phyloP scores from a whole-genome alignment of 345 rosid species.

The Populus simonii region DNA sequence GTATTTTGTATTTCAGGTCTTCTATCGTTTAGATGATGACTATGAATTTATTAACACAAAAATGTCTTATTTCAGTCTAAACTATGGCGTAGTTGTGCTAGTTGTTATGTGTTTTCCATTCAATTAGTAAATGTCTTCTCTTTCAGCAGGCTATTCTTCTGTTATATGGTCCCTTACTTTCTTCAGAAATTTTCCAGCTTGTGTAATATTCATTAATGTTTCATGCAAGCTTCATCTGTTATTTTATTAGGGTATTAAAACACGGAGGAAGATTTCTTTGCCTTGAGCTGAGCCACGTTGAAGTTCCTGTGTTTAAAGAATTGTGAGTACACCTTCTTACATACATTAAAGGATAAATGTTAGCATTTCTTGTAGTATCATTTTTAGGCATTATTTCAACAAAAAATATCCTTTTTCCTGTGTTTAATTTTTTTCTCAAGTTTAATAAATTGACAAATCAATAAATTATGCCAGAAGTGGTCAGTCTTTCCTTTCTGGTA shows the following conservation, averaged over 20 bases:
- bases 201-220: not conserved
- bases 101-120: too few species aligned
- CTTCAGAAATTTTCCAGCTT: not conserved
- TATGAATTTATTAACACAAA: too few species aligned
- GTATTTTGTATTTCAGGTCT: too few species aligned
- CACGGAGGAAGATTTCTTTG: conserved; percentile 94
- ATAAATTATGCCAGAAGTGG: not conserved
- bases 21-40: too few species aligned
- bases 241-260: conserved; percentile 57
- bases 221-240: not conserved
- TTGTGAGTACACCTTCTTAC: conserved; percentile 50
- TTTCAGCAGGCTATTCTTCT: not conserved
- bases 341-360: not conserved
- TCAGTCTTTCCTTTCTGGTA: not conserved
- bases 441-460: not conserved
- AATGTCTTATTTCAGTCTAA: too few species aligned
- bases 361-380: not conserved
- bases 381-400: too few species aligned
- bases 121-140: not conserved
- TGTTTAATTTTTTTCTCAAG: not conserved
- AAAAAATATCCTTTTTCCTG: not conserved
- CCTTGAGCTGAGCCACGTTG: conserved; percentile 93
- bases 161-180: not conserved
- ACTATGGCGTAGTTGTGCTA: too few species aligned
- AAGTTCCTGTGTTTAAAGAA: conserved; percentile 76